phyloP scores from a whole-genome alignment of 73 alveolate species.

The Urostyla sp. region DNA sequence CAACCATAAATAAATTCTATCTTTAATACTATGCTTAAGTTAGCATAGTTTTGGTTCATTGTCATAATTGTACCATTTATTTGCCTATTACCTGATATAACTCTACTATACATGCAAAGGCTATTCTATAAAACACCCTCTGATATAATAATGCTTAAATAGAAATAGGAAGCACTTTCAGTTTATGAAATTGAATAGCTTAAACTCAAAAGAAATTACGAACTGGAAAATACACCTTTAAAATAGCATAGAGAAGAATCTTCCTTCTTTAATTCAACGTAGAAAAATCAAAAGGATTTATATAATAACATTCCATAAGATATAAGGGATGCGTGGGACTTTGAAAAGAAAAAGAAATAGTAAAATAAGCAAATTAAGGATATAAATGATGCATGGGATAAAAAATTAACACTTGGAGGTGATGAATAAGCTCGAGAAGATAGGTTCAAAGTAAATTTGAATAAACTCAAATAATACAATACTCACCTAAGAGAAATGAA shows the following conservation, averaged over 20 bases:
- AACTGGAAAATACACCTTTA: background rate
- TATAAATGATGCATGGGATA: background rate
- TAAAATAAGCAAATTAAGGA: background rate
- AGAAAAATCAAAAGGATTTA: no score
- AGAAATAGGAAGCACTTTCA: background rate
- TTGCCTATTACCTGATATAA: slow-evolving; percentile 47
- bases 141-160: background rate
- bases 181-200: background rate
- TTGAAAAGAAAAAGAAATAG: background rate
- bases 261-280: slow-evolving; percentile 26
- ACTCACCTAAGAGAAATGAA: background rate
- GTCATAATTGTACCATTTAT: slow-evolving; percentile 48
- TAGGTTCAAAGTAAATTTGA: background rate
- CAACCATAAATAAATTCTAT: slow-evolving; percentile 72
- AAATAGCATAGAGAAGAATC: background rate
- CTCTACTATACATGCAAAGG: slow-evolving; percentile 2
- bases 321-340: background rate
- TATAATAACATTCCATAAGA: background rate
- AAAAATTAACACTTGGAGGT: no score
- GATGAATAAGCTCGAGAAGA: background rate
- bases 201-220: background rate
- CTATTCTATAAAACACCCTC: slow-evolving; percentile 17
- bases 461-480: background rate
- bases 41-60: slow-evolving; percentile 34
- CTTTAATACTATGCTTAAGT: slow-evolving; percentile 28